Conservation (phyloP, 2,329 filamentous ascomycete species). For the Xylogone sp. region DNA sequence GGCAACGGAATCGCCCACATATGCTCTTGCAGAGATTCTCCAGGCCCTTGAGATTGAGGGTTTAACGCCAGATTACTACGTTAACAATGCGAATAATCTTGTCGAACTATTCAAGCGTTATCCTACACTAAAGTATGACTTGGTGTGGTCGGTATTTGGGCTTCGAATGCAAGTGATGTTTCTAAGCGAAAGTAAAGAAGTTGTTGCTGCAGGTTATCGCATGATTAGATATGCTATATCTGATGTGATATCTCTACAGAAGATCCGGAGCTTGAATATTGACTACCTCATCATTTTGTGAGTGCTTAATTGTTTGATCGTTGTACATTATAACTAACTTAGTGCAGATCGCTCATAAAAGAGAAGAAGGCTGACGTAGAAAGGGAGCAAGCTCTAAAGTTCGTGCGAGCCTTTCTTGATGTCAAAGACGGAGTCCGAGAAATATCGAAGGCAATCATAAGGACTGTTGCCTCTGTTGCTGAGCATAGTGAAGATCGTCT, state of each 20-base stretch:
- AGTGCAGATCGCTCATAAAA: slow-evolving; percentile 73
- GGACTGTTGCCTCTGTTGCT: slow-evolving; percentile 89
- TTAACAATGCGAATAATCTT: slow-evolving; percentile 83
- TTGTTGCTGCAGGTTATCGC: slow-evolving; percentile 90
- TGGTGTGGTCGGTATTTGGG: slow-evolving; percentile 95
- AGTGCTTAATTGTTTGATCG: slow-evolving; percentile 19
- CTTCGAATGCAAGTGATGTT: slow-evolving; percentile 93
- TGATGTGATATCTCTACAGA: slow-evolving; percentile 83
- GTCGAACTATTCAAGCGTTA: slow-evolving; percentile 96
- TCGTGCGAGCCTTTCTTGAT: slow-evolving; percentile 90
- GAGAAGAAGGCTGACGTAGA: slow-evolving; percentile 97
- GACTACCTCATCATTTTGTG: slow-evolving; percentile 84
- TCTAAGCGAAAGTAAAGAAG: slow-evolving; percentile 90
- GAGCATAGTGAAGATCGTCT: slow-evolving; percentile 68
- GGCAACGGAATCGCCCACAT: slow-evolving; percentile 81
- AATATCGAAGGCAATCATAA: slow-evolving; percentile 79
- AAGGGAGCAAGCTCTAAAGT: slow-evolving; percentile 94
- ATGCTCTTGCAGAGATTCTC: slow-evolving; percentile 82
- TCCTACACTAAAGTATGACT: slow-evolving; percentile 90
- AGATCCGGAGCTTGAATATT: slow-evolving; percentile 81
- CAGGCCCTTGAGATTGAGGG: slow-evolving; percentile 85
- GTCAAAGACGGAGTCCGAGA: slow-evolving; percentile 90
- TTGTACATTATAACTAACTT: slow-evolving; percentile 12
- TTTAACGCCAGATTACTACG: slow-evolving; percentile 91
- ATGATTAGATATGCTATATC: slow-evolving; percentile 94